Percentiles rank a stretch among this genome's conserved stretches.
Conservation (phyloP, 2,329 filamentous ascomycete genomes). For the Gyromitra esculenta region DNA sequence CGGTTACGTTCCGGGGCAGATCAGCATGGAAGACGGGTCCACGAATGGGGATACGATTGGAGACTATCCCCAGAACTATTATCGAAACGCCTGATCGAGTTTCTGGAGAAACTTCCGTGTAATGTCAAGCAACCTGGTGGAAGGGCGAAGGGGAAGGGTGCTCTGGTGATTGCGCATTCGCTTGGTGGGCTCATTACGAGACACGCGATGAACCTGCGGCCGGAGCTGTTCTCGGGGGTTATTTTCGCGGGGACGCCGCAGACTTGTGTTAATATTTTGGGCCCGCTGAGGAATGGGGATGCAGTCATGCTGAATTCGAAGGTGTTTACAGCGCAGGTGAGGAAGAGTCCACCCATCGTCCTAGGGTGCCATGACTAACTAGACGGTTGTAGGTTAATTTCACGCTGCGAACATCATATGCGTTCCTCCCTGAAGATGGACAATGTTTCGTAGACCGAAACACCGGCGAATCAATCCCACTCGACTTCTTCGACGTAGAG, state of each 20-base stretch:
- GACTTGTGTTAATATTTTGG: slow-evolving; percentile 88
- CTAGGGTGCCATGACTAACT: background rate
- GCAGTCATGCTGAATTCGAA: slow-evolving; percentile 88
- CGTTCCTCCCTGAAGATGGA: slow-evolving; percentile 84
- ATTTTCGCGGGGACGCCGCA: slow-evolving; percentile 86
- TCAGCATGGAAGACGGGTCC: slow-evolving; percentile 76
- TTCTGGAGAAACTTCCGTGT: slow-evolving; percentile 77
- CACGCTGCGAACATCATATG: slow-evolving; percentile 84
- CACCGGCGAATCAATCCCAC: slow-evolving; percentile 79
- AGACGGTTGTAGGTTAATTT: slow-evolving; percentile 74
- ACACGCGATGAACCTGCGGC: slow-evolving; percentile 84
- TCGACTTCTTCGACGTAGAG: slow-evolving; percentile 83
- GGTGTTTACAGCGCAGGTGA: slow-evolving; percentile 79
- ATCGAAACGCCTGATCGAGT: slow-evolving; percentile 75
- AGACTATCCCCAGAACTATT: slow-evolving; percentile 81
- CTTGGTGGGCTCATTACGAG: slow-evolving; percentile 87
- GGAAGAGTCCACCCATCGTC: background rate
- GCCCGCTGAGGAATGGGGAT: slow-evolving; percentile 89
- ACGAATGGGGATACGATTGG: slow-evolving; percentile 97
- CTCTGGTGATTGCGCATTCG: slow-evolving; percentile 84
- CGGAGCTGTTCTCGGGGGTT: slow-evolving; percentile 85
- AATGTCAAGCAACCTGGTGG: slow-evolving; percentile 69
- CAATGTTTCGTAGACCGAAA: slow-evolving; percentile 86
- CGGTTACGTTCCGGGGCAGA: slow-evolving; percentile 77
- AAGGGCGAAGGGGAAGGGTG: slow-evolving; percentile 65